Conservation (phyloP, 768 basidiomycete genomes). For the Boletus patriciae region DNA sequence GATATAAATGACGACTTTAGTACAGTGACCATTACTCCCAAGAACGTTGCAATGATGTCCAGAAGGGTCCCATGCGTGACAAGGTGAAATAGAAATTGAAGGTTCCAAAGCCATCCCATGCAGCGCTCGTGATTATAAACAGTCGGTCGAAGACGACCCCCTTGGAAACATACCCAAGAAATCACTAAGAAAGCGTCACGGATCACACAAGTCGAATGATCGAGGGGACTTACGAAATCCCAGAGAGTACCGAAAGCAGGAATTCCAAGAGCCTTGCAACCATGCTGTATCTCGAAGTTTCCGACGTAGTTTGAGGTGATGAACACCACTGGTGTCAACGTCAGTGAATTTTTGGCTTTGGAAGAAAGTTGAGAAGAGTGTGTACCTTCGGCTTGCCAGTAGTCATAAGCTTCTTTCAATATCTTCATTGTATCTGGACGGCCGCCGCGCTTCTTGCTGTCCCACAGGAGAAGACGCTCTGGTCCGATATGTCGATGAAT, state of each 20-base stretch:
- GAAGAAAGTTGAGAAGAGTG: background rate
- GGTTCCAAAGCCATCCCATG: conserved; percentile 4
- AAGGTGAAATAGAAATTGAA: conserved; percentile 1
- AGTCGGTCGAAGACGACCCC: background rate
- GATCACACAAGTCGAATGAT: conserved; percentile 1
- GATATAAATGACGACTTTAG: background rate
- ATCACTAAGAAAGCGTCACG: conserved; percentile 22
- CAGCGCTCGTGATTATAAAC: background rate
- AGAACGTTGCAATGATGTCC: background rate
- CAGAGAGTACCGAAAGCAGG: conserved; percentile 70
- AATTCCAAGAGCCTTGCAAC: conserved; percentile 68
- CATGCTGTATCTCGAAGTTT: conserved; percentile 77
- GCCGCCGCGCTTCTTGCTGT: conserved; percentile 70
- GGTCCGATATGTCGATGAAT: conserved; percentile 71
- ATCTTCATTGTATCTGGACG: conserved; percentile 79
- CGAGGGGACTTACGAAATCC: conserved; percentile 52
- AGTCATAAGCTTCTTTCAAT: conserved; percentile 63
- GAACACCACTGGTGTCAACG: conserved; percentile 55
- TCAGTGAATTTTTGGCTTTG: background rate
- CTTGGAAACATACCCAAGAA: background rate
- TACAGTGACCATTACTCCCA: conserved; percentile 1
- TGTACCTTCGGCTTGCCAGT: conserved; percentile 71
- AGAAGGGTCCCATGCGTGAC: conserved; percentile 6
- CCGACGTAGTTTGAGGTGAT: conserved; percentile 83
- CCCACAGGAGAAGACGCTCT: conserved; percentile 75